Conservation (phyloP, 257 asterid genomes). For the Vinca minor region DNA sequence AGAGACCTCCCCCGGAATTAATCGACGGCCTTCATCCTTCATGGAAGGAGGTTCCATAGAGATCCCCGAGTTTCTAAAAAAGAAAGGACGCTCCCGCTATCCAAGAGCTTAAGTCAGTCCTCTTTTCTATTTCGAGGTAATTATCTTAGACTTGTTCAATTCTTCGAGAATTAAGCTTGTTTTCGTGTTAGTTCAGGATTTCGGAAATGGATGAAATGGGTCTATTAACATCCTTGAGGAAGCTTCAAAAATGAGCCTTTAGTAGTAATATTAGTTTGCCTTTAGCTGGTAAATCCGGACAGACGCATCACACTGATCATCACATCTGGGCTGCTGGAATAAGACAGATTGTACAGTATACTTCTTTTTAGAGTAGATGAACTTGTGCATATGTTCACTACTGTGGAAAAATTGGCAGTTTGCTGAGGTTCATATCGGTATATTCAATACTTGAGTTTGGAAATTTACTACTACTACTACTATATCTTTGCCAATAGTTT, state of each 20-base stretch:
- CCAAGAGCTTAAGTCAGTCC: conserved; percentile 57
- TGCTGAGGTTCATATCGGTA: background rate
- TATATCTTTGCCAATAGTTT: background rate
- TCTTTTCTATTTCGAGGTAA: background rate
- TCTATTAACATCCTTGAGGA: background rate
- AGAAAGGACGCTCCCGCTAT: conserved; percentile 75
- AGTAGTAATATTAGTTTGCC: conserved; percentile 10
- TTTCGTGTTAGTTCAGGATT: conserved; percentile 30
- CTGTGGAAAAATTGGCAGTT: conserved; percentile 2
- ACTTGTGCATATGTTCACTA: conserved; percentile 17
- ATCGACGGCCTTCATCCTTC: conserved; percentile 60
- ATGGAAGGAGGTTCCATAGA: conserved; percentile 64
- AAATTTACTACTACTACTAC: background rate
- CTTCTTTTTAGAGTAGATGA: conserved; percentile 9
- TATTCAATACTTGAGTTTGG: conserved; percentile 1
- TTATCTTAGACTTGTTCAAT: background rate
- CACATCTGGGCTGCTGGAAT: conserved; percentile 9
- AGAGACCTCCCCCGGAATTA: conserved; percentile 46
- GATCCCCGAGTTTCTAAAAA: conserved; percentile 82
- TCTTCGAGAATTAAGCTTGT: background rate
- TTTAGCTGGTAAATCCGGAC: conserved; percentile 11
- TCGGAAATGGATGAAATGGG: conserved; percentile 18
- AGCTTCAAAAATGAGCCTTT: background rate
- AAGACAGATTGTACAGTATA: conserved; percentile 20
- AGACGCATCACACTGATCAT: background rate